A percentile compares a stretch with the other conserved stretches of the same genome.
These are phyloP conservation scores for Novymonas esmeraldas DNA, from an alignment of 208 protist species.

Conservation along the genomic window DNA sequence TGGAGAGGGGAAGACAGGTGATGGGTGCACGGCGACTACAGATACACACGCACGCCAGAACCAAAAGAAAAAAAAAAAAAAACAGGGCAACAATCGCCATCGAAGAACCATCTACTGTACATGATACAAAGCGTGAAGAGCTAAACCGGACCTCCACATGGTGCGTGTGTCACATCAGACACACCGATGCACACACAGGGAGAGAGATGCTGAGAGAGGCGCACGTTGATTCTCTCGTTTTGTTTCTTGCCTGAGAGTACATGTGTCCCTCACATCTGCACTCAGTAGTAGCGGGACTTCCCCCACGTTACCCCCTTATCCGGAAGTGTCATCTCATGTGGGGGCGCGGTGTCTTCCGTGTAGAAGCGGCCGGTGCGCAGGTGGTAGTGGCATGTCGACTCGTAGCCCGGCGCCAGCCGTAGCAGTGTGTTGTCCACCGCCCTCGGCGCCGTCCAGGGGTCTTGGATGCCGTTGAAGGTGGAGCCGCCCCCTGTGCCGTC, in stretches of 20 bases:
- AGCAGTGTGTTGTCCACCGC: conserved; percentile 74
- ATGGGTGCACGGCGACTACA: background rate
- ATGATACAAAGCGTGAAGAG: too few species aligned
- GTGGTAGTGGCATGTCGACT: conserved; percentile 82
- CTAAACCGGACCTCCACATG: too few species aligned
- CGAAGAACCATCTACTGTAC: too few species aligned
- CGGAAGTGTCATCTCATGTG: conserved; percentile 62
- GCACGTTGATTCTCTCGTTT: too few species aligned
- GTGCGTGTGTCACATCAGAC: too few species aligned
- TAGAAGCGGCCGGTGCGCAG: conserved; percentile 78
- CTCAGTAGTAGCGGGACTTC: conserved; percentile 64
- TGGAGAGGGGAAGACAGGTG: background rate
- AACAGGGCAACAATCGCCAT: background rate
- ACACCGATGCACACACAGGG: background rate
- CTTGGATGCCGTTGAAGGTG: conserved; percentile 58
- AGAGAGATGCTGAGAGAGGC: too few species aligned
- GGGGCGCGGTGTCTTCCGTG: conserved; percentile 66
- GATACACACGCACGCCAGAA: background rate
- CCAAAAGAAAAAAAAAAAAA: conserved; percentile 1
- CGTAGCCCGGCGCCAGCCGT: conserved; percentile 65
- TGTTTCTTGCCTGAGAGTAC: background rate
- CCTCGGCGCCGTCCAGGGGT: conserved; percentile 58
- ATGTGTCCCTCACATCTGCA: background rate
- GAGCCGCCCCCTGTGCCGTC: conserved; percentile 55
- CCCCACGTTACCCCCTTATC: conserved; percentile 68